These are phyloP conservation scores for Prorocentrum cordatum DNA, from an alignment of 169 alveolate genomes.

Conservation along the genomic window DNA sequence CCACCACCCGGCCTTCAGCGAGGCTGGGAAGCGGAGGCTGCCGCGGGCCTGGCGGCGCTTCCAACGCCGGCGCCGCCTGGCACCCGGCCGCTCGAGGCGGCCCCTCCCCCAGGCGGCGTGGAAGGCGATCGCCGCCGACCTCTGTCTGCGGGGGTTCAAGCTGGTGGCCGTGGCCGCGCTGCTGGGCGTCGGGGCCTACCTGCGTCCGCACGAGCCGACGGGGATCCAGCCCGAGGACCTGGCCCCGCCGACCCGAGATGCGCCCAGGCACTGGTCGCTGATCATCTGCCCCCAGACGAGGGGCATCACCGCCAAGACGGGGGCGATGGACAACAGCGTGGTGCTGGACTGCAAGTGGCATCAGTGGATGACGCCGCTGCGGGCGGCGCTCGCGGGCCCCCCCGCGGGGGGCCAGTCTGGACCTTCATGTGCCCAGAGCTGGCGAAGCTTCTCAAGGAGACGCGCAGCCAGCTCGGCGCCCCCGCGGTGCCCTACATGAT, in stretches of 20 bases:
- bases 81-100: no score
- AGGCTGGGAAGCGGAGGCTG: no score
- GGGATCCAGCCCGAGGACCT: no score
- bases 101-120: no score
- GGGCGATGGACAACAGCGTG: not conserved
- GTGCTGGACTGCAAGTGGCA: not conserved
- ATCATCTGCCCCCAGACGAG: not conserved
- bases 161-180: no score
- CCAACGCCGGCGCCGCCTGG: no score
- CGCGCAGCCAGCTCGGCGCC: not conserved
- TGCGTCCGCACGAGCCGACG: no score
- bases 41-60: no score
- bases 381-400: not conserved
- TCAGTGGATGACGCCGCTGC: not conserved
- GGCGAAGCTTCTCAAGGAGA: not conserved
- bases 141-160: no score
- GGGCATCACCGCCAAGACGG: not conserved
- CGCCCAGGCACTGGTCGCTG: not conserved
- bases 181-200: no score
- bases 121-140: no score
- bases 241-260: not conserved
- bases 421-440: not conserved
- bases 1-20: no score
- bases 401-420: not conserved
- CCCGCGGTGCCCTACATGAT: not conserved